A percentile compares a stretch with the other conserved stretches of the same genome.
Evolutionary conservation across 1,139 yeast genomes (phyloP).

Genomic region (Kurtzmaniella quercitrusa): DNA sequence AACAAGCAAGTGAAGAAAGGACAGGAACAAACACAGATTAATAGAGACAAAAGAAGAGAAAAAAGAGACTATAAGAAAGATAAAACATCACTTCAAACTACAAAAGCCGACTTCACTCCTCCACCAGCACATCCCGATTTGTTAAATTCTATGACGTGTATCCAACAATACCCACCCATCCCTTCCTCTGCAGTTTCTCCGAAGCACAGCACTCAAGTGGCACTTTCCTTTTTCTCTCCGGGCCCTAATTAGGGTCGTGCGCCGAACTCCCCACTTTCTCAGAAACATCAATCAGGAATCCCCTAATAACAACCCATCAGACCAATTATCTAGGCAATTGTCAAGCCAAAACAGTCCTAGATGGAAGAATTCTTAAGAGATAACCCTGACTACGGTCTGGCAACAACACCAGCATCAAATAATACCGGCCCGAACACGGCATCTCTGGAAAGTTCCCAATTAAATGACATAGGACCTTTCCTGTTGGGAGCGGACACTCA

Average conservation of each 20-base stretch:
- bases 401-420: slow-evolving; percentile 2
- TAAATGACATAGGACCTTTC: slow-evolving; percentile 7
- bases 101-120: too few species aligned
- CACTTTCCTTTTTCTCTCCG: neutral
- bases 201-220: too few species aligned
- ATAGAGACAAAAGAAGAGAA: too few species aligned
- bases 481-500: slow-evolving; percentile 3
- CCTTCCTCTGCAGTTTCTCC: too few species aligned
- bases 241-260: slow-evolving; percentile 1
- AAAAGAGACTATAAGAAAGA: too few species aligned
- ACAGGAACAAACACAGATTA: too few species aligned
- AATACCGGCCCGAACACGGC: slow-evolving; percentile 5
- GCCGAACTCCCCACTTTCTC: slow-evolving; percentile 1
- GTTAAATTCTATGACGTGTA: too few species aligned
- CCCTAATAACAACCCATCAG: neutral
- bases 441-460: slow-evolving; percentile 6
- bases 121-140: too few species aligned
- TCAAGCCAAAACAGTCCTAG: neutral
- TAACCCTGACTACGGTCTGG: slow-evolving; percentile 6
- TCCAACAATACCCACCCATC: too few species aligned
- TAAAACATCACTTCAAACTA: too few species aligned
- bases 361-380: slow-evolving; percentile 9
- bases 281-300: neutral
- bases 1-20: too few species aligned
- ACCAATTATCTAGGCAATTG: neutral